Conservation (phyloP, 139 green algal species). For the Spirogloea muscicola region DNA sequence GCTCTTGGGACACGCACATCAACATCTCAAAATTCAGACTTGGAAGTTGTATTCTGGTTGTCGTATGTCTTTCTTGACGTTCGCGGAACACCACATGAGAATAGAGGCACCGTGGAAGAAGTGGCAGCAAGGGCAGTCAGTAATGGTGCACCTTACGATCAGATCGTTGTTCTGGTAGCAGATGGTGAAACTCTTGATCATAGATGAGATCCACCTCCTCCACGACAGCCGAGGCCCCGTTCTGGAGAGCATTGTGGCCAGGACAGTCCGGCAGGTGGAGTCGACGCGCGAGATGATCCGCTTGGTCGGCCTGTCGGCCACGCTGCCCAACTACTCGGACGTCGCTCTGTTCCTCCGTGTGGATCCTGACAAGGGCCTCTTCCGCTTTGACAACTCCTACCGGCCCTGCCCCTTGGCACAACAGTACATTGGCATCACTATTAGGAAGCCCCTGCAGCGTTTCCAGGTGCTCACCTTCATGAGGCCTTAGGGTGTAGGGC, state of each 20-base stretch:
- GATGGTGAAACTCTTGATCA: slow-evolving; percentile 87
- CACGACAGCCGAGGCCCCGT: slow-evolving; percentile 92
- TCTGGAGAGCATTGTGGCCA: slow-evolving; percentile 88
- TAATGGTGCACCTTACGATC: too few species aligned
- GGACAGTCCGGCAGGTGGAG: slow-evolving; percentile 90
- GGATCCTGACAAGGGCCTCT: slow-evolving; percentile 83
- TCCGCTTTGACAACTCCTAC: slow-evolving; percentile 93
- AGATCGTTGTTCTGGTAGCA: slow-evolving; percentile 11
- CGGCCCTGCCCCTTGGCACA: slow-evolving; percentile 89
- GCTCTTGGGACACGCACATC: background rate
- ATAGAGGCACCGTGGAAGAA: too few species aligned
- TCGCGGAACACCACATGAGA: too few species aligned
- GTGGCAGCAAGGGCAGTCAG: too few species aligned
- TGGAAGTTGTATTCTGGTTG: too few species aligned
- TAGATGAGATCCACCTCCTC: slow-evolving; percentile 98
- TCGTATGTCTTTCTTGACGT: too few species aligned
- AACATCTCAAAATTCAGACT: too few species aligned
- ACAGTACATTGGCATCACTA: slow-evolving; percentile 92
- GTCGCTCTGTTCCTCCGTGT: slow-evolving; percentile 91
- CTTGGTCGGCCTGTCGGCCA: slow-evolving; percentile 92
- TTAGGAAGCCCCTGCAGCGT: slow-evolving; percentile 97
- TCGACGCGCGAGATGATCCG: slow-evolving; percentile 87
- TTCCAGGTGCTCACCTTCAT: too few species aligned
- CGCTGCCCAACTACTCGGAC: slow-evolving; percentile 96
- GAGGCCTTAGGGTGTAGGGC: too few species aligned